These are phyloP conservation scores for Fusarium lateritium DNA, from an alignment of 2,329 filamentous ascomycete genomes.

Conservation along the genomic window DNA sequence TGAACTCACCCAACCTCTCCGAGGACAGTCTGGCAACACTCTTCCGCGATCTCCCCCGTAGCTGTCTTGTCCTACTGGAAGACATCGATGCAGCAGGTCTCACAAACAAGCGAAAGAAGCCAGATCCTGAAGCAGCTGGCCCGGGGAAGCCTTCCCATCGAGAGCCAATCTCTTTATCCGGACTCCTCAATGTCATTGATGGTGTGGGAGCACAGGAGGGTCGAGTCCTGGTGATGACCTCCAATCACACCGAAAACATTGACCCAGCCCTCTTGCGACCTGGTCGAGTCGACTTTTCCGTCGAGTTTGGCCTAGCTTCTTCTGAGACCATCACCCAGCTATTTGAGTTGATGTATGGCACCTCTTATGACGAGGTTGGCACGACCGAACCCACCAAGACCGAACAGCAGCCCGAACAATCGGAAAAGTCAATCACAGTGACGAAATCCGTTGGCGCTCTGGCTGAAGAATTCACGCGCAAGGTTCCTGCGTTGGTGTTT, in stretches of 20 bases:
- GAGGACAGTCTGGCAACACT: slow-evolving; percentile 31
- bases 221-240: slow-evolving; percentile 79
- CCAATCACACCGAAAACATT: slow-evolving; percentile 63
- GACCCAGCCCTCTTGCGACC: slow-evolving; percentile 28
- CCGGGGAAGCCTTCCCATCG: neutral
- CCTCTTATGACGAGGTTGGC: neutral
- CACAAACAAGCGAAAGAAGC: slow-evolving; percentile 14
- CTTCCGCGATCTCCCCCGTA: slow-evolving; percentile 17
- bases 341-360: slow-evolving; percentile 28
- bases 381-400: neutral
- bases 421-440: neutral
- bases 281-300: slow-evolving; percentile 22
- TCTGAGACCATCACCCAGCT: slow-evolving; percentile 11
- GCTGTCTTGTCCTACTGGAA: slow-evolving; percentile 32
- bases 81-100: slow-evolving; percentile 35
- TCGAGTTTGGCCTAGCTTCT: slow-evolving; percentile 28
- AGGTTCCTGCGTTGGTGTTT: slow-evolving; percentile 28
- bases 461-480: slow-evolving; percentile 19
- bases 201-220: slow-evolving; percentile 78
- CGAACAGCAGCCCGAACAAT: too few species aligned
- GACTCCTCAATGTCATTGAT: slow-evolving; percentile 77
- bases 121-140: neutral
- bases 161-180: slow-evolving; percentile 63
- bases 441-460: neutral
- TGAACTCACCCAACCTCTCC: slow-evolving; percentile 14